These are phyloP conservation scores for Nigrograna mackinnonii DNA, from an alignment of 2,329 filamentous ascomycete species.

Conservation along the genomic window DNA sequence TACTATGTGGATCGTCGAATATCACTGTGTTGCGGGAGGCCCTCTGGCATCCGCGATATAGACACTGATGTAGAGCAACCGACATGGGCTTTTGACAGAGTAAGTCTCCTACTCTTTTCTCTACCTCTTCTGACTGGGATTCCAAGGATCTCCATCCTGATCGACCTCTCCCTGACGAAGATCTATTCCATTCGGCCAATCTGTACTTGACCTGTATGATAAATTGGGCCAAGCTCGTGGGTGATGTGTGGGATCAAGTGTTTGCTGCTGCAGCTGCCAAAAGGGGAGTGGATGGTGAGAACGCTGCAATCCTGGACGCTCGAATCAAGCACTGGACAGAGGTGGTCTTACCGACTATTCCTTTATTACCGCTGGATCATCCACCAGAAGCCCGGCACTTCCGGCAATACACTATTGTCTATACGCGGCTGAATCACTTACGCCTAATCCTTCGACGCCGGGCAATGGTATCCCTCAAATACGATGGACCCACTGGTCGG, in stretches of 20 bases:
- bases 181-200: conserved; percentile 15
- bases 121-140: background rate
- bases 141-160: conserved; percentile 17
- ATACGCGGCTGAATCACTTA: conserved; percentile 23
- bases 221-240: conserved; percentile 26
- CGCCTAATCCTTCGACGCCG: conserved; percentile 26
- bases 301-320: conserved; percentile 13
- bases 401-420: conserved; percentile 18
- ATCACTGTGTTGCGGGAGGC: conserved; percentile 32
- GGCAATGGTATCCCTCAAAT: conserved; percentile 25
- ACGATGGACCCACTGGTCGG: conserved; percentile 13
- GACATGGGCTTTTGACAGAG: conserved; percentile 17
- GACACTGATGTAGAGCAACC: conserved; percentile 31
- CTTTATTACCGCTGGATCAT: conserved; percentile 11
- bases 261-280: conserved; percentile 13
- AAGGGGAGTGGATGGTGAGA: conserved; percentile 9
- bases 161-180: conserved; percentile 13
- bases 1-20: conserved; percentile 30
- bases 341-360: conserved; percentile 9
- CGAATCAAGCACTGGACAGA: conserved; percentile 15
- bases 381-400: conserved; percentile 11
- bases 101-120: conserved; percentile 9
- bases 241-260: conserved; percentile 23
- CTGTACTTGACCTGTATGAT: conserved; percentile 25
- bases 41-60: conserved; percentile 28